Evolutionary conservation across 139 green algal species (phyloP).

Genomic region (Chlorella sorokiniana): DNA sequence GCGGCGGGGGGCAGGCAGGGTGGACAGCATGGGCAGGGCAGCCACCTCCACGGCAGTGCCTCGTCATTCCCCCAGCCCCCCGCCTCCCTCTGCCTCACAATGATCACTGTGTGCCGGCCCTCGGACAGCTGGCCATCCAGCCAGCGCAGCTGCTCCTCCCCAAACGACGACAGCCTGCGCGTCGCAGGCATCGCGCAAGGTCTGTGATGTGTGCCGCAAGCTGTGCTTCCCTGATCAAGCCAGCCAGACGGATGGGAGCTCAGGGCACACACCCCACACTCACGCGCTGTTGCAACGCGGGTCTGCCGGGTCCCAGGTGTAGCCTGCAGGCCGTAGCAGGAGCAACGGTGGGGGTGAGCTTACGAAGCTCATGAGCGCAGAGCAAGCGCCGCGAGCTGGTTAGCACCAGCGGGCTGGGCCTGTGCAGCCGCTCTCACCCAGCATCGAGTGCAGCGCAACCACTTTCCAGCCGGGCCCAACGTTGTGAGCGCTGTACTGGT

Average conservation of each 20-base stretch:
- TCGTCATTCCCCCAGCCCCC: too few species aligned
- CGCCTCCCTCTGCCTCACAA: not conserved
- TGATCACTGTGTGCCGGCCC: conserved; percentile 9
- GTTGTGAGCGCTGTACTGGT: conserved; percentile 1
- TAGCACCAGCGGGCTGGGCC: not conserved
- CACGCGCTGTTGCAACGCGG: conserved; percentile 18
- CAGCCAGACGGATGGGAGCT: not conserved
- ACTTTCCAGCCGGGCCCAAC: conserved; percentile 22
- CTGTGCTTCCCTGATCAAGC: too few species aligned
- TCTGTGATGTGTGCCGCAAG: not conserved
- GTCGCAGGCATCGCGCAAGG: not conserved
- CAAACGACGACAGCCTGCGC: conserved; percentile 28
- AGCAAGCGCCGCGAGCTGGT: not conserved
- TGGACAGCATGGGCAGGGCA: not conserved
- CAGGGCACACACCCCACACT: not conserved
- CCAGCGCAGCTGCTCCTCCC: conserved; percentile 26
- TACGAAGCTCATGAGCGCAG: not conserved
- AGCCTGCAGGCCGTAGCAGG: not conserved
- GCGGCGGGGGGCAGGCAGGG: not conserved
- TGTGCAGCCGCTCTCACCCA: not conserved
- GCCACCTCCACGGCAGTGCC: not conserved
- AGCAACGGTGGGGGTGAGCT: not conserved
- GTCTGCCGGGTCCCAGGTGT: conserved; percentile 11
- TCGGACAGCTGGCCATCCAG: conserved; percentile 21
- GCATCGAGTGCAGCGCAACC: conserved; percentile 10